Percentiles rank a stretch among this genome's conserved stretches.
phyloP scores from a whole-genome alignment of 1,139 yeast species.

The Kluyveromyces sp. region DNA sequence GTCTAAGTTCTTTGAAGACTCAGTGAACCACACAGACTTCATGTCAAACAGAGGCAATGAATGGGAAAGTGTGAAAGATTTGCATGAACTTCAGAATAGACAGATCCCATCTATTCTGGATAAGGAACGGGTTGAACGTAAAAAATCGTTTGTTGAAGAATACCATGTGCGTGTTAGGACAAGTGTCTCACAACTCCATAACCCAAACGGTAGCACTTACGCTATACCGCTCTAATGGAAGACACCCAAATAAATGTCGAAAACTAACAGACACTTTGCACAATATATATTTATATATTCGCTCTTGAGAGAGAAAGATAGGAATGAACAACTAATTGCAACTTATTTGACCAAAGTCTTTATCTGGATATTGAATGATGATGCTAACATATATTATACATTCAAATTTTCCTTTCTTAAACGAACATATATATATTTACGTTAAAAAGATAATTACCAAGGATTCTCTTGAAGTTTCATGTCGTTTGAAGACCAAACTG shows the following conservation, averaged over 20 bases:
- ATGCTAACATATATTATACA: too few species aligned
- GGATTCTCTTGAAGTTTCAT: conserved; percentile 5
- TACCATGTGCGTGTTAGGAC: conserved; percentile 38
- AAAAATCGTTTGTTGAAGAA: conserved; percentile 21
- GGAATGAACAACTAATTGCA: too few species aligned
- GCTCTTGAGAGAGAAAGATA: too few species aligned
- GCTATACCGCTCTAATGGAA: conserved; percentile 27
- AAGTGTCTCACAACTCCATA: conserved; percentile 38
- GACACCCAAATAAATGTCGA: not conserved
- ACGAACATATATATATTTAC: not conserved
- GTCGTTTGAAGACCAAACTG: conserved; percentile 2
- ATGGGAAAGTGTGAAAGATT: conserved; percentile 29
- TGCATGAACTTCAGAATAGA: conserved; percentile 20
- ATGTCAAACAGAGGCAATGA: conserved; percentile 17
- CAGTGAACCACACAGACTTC: conserved; percentile 10
- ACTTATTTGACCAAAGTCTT: too few species aligned
- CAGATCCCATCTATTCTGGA: conserved; percentile 12
- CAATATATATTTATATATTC: too few species aligned
- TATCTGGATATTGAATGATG: too few species aligned
- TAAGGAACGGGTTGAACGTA: conserved; percentile 5
- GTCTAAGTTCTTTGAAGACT: conserved; percentile 2
- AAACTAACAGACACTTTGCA: not conserved
- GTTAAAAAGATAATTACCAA: not conserved
- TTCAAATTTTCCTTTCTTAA: too few species aligned
- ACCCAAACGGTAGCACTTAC: conserved; percentile 34